Base-by-base conservation (phyloP, 2,329 filamentous ascomycete genomes). In the Pestalotiopsis sp. region DNA sequence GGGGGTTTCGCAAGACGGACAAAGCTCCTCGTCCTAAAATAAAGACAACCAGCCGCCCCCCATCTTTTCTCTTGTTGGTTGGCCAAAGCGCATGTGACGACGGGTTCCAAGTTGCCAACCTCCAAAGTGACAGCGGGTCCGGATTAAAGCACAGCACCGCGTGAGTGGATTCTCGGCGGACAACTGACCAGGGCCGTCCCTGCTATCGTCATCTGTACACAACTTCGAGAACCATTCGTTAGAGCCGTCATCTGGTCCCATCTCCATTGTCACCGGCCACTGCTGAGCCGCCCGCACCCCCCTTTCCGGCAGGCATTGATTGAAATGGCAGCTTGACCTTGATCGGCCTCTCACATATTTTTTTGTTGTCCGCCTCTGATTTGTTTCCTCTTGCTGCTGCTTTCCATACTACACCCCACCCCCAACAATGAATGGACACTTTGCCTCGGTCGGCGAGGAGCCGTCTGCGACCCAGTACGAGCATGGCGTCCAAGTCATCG, bases 401-500 rank as follows among this genome's bases (percentile, higher is more conserved):
- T 52, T 64, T 71, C 68, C 49, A 27, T 70, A 61, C 49, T 39
- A 11, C 31, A 36, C 31, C 31, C 61, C 64, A 59, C 13, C 38
- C 13, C 45, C 66, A 72, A 64, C 31, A 73, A 91, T 94, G 90
- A 97, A 96, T 82, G 91, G 92, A 79, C 92, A 95, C 80, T 94
- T 95, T 81, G 91, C 92, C 75, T 85, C 88, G 67, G 89, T 93
- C 79, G 91, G 91, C 83, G 86, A 90, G 70, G 85, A 86, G 82
- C 86, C 89, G 76, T 83, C 84, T 71, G 85, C 87, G 74, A 86
- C 89, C 78, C 86, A 90, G 72, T 98, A 95, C 81, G 93, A 94
- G 78, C 93, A 97, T 88, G 96, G 96, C 78, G 93, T 98, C 77
- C 96, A 99, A 83, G 94, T 99, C 75, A 93, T 99, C 78, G 94